phyloP scores from a whole-genome alignment of 345 rosid genomes.

The Camelina sativa region DNA sequence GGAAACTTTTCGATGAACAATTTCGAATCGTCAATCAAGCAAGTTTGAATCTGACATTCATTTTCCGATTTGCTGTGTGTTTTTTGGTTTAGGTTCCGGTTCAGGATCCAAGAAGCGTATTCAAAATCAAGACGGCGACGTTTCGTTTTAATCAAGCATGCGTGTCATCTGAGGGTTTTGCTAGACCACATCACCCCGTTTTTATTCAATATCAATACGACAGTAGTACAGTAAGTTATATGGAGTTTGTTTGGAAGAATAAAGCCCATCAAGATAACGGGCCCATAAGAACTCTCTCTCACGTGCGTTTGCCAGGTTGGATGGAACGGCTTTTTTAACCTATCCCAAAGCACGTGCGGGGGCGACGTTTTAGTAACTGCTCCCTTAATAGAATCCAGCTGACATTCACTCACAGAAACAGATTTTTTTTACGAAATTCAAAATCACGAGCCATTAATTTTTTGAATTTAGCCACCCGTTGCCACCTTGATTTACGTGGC shows the following conservation, averaged over 20 bases:
- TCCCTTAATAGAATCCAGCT: conserved; percentile 36
- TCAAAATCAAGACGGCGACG: conserved; percentile 23
- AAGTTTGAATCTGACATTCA: conserved; percentile 39
- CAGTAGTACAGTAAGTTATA: not conserved
- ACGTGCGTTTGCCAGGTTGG: conserved; percentile 35
- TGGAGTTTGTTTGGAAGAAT: not conserved
- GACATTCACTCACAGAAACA: conserved; percentile 20
- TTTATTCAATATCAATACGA: not conserved
- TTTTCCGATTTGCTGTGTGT: conserved; percentile 14
- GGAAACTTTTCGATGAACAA: conserved; percentile 15
- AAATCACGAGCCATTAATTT: conserved; percentile 42
- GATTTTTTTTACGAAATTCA: conserved; percentile 37
- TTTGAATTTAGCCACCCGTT: conserved; percentile 45
- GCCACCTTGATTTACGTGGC: conserved; percentile 41
- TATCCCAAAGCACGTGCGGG: conserved; percentile 34
- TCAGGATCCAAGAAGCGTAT: conserved; percentile 16
- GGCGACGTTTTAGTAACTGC: conserved; percentile 43
- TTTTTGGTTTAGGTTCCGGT: conserved; percentile 9
- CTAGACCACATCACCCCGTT: conserved; percentile 3
- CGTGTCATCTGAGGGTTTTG: not conserved
- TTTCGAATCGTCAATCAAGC: conserved; percentile 25
- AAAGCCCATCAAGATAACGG: conserved; percentile 12
- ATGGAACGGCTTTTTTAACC: conserved; percentile 28
- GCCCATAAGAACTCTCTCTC: conserved; percentile 38
- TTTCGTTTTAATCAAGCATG: accelerated